Percentiles rank a stretch among this genome's conserved stretches.
phyloP scores from a whole-genome alignment of 805 yeast genomes.

The Wickerhamiella sergipiensis region DNA sequence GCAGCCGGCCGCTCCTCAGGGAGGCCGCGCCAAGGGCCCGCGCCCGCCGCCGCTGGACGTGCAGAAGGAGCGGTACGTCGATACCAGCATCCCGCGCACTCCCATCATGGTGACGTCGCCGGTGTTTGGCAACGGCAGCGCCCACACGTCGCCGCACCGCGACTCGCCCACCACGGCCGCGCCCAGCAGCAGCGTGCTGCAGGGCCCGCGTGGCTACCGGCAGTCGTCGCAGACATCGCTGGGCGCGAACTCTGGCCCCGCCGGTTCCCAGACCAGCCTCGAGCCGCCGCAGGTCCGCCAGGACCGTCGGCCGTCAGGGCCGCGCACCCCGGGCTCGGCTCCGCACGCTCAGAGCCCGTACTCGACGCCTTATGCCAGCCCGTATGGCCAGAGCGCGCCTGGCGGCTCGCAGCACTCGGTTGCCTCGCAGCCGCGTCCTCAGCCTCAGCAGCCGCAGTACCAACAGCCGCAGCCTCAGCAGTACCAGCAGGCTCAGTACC shows the following conservation, averaged over 20 bases:
- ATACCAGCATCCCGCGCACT: background rate
- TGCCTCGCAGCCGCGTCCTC: background rate
- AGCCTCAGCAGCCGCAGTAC: background rate
- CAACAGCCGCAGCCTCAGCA: background rate
- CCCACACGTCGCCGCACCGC: background rate
- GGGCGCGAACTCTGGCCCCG: background rate
- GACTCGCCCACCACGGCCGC: conserved; percentile 1
- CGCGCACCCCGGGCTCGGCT: background rate
- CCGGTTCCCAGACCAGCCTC: background rate
- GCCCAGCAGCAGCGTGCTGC: background rate
- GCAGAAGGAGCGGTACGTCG: background rate
- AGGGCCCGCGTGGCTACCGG: background rate
- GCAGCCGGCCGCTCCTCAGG: background rate
- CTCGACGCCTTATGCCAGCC: background rate
- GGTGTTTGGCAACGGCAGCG: background rate
- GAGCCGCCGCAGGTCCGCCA: background rate
- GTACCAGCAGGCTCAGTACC: background rate
- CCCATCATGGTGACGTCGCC: background rate
- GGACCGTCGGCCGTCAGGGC: conserved; percentile 1
- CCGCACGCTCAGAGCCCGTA: background rate
- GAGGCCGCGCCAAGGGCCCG: background rate
- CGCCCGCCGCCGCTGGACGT: background rate
- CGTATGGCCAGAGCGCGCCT: background rate
- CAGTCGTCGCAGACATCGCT: background rate
- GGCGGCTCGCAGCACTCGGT: background rate